A percentile compares a stretch with the other conserved stretches of the same genome.
These are phyloP conservation scores for Porpolomopsis calyptriformis DNA, from an alignment of 768 basidiomycete genomes.

Conservation along the genomic window DNA sequence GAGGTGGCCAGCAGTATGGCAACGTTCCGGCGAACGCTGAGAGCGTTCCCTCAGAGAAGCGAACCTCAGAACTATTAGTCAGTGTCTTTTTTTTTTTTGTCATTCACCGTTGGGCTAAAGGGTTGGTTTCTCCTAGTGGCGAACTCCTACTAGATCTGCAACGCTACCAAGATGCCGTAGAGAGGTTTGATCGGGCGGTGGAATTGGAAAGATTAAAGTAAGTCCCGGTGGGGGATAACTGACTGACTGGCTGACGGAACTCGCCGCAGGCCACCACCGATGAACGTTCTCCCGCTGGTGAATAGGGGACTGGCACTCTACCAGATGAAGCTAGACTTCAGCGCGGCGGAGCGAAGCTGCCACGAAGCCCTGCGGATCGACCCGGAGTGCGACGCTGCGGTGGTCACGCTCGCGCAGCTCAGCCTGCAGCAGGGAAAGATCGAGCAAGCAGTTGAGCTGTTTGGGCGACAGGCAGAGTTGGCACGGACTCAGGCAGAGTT, in stretches of 20 bases:
- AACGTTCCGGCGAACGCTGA: conserved; percentile 77
- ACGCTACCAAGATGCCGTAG: conserved; percentile 76
- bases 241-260: too few species aligned
- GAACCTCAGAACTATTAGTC: conserved; percentile 96
- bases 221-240: conserved; percentile 17
- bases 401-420: conserved; percentile 91
- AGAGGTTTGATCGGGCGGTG: conserved; percentile 87
- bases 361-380: conserved; percentile 82
- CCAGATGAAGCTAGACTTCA: conserved; percentile 91
- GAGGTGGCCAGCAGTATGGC: conserved; percentile 76
- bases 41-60: conserved; percentile 73
- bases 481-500: conserved; percentile 89
- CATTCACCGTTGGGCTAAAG: neutral
- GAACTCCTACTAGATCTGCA: conserved; percentile 90
- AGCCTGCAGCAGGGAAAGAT: conserved; percentile 85
- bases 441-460: conserved; percentile 76
- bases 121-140: conserved; percentile 42
- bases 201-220: conserved; percentile 77
- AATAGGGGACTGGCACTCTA: conserved; percentile 96
- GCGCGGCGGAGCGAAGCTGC: conserved; percentile 73
- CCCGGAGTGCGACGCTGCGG: conserved; percentile 90
- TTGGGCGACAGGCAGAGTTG: conserved; percentile 72
- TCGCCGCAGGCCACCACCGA: conserved; percentile 27
- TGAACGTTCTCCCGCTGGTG: conserved; percentile 85
- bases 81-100: conserved; percentile 17